Percentiles rank a stretch among this genome's conserved stretches.
These are phyloP conservation scores for Colletotrichum sidae DNA, from an alignment of 2,329 filamentous ascomycete species.

Conservation along the genomic window DNA sequence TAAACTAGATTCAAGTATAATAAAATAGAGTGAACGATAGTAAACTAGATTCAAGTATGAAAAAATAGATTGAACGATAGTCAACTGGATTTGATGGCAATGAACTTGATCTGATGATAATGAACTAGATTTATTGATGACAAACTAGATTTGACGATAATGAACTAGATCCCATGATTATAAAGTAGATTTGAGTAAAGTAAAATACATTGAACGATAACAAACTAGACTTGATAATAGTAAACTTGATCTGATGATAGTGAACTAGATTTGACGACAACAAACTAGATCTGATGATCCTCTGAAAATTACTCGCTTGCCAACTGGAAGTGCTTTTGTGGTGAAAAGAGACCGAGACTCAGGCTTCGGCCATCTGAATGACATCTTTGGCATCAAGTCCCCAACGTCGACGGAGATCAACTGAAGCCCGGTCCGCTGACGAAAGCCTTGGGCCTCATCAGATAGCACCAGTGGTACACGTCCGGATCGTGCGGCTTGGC, in stretches of 20 bases:
- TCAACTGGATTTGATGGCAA: no score
- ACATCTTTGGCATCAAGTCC: neutral
- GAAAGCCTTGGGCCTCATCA: constrained; percentile 48
- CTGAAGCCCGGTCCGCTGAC: neutral
- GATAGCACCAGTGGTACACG: constrained; percentile 58
- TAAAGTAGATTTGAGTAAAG: no score
- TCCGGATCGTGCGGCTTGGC: constrained; percentile 56
- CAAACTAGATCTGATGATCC: constrained; percentile 1
- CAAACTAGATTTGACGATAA: neutral
- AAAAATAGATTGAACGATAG: no score
- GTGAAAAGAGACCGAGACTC: no score
- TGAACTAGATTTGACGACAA: neutral
- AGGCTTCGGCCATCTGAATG: no score
- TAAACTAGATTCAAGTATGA: no score
- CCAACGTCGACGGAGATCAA: neutral
- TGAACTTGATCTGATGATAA: neutral
- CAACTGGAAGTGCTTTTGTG: no score
- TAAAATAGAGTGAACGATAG: no score
- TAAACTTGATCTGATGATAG: neutral
- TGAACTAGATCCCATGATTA: no score
- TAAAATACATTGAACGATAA: no score
- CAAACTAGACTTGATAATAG: no score
- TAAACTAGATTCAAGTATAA: neutral
- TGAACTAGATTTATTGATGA: neutral
- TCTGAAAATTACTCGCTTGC: neutral